Evolutionary conservation across 2,329 filamentous ascomycete species (phyloP), one percentile per base, ranked within the genome.

Genomic region (Parastagonospora nodorum): DNA sequence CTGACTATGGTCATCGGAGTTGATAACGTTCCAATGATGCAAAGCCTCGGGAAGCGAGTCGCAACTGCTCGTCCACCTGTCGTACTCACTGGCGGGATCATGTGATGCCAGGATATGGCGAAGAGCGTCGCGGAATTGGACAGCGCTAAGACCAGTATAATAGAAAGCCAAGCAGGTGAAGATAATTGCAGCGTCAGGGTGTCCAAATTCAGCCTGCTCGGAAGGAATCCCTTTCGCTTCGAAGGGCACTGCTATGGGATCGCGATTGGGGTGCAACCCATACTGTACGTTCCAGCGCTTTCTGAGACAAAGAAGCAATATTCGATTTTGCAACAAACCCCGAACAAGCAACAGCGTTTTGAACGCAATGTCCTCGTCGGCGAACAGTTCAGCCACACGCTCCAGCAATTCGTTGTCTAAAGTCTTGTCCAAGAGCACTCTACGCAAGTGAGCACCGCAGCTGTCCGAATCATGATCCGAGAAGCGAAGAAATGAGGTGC

Each of bases 161-260:
- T 90, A 90, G 58, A 87, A 89, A 0, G 81, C 78, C 0, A 91
- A 70, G n/a, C 81, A 85, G 0, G 87, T 90, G 1, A 90, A 74
- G 0, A 85, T 30, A 2, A 90, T 85, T 0, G 82, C 79, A 0
- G 88, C 84, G 60, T 90, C 82, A 0, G 86, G 85, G 54, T 90
- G 86, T 0, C 85, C 84, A 61, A 82, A 90, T 60, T 90, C 87
- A 0, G 86, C 82, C 5, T 82, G 78, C 0, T 82, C 79, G 0
- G 80, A 81, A 0, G 87, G 87, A 0, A 79, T 76, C 1, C 86
- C 87, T 49, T 90, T 89, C 0, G 86, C 84, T 11, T 82, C 77
- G 42, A 80, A 90, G 0, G 87, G 88, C 0, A 90, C 87, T 0
- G 65, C 69, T 3, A 69, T 56, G 85, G 88, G 61, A 82, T 85